Base-by-base conservation (phyloP, 2,329 filamentous ascomycete species). In the Sphaerostilbella broomeana region DNA sequence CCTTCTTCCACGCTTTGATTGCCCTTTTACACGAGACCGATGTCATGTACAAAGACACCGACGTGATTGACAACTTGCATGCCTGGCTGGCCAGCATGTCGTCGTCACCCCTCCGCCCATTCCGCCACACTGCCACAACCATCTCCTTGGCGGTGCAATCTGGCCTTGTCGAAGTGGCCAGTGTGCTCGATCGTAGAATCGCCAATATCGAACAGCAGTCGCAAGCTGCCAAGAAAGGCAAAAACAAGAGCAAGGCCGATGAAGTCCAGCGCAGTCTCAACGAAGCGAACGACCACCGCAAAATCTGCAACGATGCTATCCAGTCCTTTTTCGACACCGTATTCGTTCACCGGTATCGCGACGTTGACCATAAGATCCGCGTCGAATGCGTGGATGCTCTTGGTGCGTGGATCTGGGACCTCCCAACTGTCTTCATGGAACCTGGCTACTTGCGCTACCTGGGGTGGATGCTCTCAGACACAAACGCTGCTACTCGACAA, bases 341-440 rank as follows among this genome's bases (percentile, higher is more conserved):
- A 32, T 98, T 95, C 57, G 84, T 95, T 20, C 90, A 98, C 62
- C 81, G 92, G 33, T 98, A 97, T 61, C 85, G 92, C 45, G 92
- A 98, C 57, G 79, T 95, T 20, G 92, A 98, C 54, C 79, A 86
- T 6, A 85, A 79, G 52, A 94, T 98, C 49, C 79, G 92, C 38
- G 79, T 83, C 1, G 90, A 95, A 54, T 95, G 90, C 56, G 81
- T 94, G 17, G 79, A 84, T 47, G 86, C 87, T 11, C 71, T 98
- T 7, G 88, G 89, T 19, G 75, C 80, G 27, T 98, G 92, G 92
- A 94, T 97, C 50, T 75, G 81, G 57, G 77, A 77, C 9, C 78
- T 95, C 36, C 86, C 89, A 2, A 86, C 87, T 32, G 75, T 86
- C 31, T 98, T 95, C 63, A 86, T 95, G 60, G 86, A 95, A 49